Conservation (phyloP, 352 stramenopile genomes). For the Phytophthora vignae region DNA sequence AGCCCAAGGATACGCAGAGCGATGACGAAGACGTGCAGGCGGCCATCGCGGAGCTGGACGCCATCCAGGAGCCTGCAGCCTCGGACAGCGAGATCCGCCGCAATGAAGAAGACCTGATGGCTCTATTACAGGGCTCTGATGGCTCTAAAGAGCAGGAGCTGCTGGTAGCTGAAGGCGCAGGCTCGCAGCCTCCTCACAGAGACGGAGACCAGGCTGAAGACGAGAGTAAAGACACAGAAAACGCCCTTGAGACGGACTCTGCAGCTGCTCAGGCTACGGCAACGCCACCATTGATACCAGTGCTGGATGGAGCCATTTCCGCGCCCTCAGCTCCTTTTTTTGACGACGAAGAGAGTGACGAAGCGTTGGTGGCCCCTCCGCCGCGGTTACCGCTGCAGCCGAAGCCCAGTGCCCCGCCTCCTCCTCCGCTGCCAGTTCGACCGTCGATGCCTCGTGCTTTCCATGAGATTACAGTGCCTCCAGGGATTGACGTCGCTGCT, state of each 20-base stretch:
- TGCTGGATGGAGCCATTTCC: conserved; percentile 1
- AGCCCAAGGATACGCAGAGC: not conserved
- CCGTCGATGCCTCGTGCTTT: conserved; percentile 37
- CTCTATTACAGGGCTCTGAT: conserved; percentile 35
- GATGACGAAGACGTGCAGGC: conserved; percentile 26
- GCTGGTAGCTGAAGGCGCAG: conserved; percentile 31
- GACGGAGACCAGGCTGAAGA: conserved; percentile 13
- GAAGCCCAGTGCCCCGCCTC: conserved; percentile 26
- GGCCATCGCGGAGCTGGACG: conserved; percentile 26
- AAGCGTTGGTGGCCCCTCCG: not conserved
- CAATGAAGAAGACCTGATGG: conserved; percentile 68
- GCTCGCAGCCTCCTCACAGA: conserved; percentile 27
- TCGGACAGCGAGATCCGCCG: conserved; percentile 57
- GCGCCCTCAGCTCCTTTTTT: conserved; percentile 42
- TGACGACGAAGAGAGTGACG: conserved; percentile 21
- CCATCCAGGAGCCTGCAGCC: conserved; percentile 13
- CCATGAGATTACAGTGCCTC: conserved; percentile 33
- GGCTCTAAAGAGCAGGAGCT: conserved; percentile 11
- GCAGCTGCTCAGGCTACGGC: not conserved
- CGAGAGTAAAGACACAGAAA: not conserved
- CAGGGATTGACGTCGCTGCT: not conserved
- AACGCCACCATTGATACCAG: not conserved
- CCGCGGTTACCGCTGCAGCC: conserved; percentile 14
- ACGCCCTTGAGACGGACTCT: not conserved
- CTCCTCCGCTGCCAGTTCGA: conserved; percentile 12